These are phyloP conservation scores for Astrothelium macrocarpum DNA, from an alignment of 495 filamentous ascomycete species.

Conservation along the genomic window DNA sequence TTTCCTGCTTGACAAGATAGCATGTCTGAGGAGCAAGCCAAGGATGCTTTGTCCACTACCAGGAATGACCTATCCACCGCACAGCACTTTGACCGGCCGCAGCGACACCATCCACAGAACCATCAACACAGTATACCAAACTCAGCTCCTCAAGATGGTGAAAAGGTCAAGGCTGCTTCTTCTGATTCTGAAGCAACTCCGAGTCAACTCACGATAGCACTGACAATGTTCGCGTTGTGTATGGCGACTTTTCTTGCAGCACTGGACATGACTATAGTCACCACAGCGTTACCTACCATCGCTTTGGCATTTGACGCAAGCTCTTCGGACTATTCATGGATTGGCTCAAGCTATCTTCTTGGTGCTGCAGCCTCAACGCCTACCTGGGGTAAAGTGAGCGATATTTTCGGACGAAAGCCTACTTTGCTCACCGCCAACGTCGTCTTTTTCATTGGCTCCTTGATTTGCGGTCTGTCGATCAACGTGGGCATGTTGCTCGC, in stretches of 20 bases:
- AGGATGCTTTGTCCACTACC: no score
- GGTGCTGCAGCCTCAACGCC: constrained; percentile 59
- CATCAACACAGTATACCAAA: no score
- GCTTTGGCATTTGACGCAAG: constrained; percentile 34
- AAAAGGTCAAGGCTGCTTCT: no score
- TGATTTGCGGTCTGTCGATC: constrained; percentile 58
- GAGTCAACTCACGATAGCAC: no score
- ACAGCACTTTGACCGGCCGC: no score
- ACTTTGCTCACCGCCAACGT: constrained; percentile 62
- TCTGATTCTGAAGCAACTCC: no score
- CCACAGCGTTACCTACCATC: constrained; percentile 44
- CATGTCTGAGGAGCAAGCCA: no score
- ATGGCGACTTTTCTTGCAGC: constrained; percentile 35
- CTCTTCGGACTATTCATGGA: constrained; percentile 43
- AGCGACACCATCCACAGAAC: no score
- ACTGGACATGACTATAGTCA: constrained; percentile 35
- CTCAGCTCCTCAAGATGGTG: no score
- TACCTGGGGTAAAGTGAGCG: constrained; percentile 72
- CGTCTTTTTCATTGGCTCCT: constrained; percentile 65
- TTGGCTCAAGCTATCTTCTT: constrained; percentile 46
- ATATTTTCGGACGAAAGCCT: constrained; percentile 79
- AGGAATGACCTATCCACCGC: no score
- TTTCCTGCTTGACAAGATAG: no score
- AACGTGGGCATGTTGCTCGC: constrained; percentile 66
- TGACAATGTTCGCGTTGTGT: no score